Evolutionary conservation across 2,329 filamentous ascomycete species (phyloP).

Genomic region (Chalaropsis thielavioides): DNA sequence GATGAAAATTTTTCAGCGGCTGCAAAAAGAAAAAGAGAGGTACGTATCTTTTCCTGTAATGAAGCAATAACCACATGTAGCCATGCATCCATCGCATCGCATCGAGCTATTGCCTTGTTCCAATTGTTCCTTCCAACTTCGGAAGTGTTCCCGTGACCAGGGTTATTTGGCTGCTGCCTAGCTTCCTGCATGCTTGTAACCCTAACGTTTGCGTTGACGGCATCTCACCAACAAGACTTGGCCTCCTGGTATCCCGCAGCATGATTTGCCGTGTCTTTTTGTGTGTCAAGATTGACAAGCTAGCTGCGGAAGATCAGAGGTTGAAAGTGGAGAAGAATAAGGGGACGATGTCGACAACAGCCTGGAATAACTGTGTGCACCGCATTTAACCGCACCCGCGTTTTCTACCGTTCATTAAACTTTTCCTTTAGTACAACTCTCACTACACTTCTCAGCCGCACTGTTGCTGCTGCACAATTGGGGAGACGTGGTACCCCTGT

Average conservation of each 20-base stretch:
- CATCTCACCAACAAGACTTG: background rate
- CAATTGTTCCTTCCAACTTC: background rate
- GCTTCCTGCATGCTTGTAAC: background rate
- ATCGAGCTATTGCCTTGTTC: background rate
- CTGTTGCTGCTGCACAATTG: background rate
- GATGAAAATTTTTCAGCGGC: background rate
- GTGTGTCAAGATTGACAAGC: background rate
- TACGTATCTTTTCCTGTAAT: background rate
- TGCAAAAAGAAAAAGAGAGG: background rate
- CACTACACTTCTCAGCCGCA: background rate
- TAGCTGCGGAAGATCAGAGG: background rate
- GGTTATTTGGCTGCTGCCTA: background rate
- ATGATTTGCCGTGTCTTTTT: background rate
- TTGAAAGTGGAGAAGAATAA: background rate
- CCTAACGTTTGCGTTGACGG: background rate
- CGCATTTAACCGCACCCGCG: background rate
- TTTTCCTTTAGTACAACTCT: too few relatives aligned
- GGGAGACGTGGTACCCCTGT: background rate
- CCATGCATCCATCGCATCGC: background rate
- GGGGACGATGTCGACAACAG: background rate
- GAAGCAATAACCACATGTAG: background rate
- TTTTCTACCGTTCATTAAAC: too few relatives aligned
- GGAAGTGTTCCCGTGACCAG: background rate
- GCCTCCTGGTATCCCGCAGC: background rate
- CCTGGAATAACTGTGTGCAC: background rate